These are phyloP conservation scores for Mortierella sp. DNA, from an alignment of 371 early-diverging fungal species.

Conservation along the genomic window DNA sequence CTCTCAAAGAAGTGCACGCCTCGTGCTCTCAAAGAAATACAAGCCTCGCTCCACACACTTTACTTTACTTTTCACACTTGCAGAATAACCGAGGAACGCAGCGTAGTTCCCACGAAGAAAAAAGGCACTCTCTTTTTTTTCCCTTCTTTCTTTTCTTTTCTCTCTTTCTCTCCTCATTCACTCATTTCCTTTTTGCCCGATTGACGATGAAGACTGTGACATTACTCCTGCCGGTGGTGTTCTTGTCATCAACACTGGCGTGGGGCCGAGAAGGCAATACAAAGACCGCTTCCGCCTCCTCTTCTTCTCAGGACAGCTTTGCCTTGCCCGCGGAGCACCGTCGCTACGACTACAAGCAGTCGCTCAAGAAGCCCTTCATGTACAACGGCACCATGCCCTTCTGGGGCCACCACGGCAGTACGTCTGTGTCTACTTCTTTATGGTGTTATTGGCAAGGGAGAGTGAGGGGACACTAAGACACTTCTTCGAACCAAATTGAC, in stretches of 20 bases:
- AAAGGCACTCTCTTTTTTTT: background rate
- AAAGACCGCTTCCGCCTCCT: background rate
- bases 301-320: background rate
- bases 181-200: background rate
- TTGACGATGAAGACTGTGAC: slow-evolving; percentile 25
- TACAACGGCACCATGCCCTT: slow-evolving; percentile 44
- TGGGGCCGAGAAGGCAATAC: slow-evolving; percentile 32
- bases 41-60: too few species aligned
- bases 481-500: background rate
- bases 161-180: background rate
- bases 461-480: background rate
- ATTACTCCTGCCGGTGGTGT: slow-evolving; percentile 20
- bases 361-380: slow-evolving; percentile 52
- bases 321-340: slow-evolving; percentile 23
- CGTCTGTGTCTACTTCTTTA: background rate
- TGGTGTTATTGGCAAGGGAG: background rate
- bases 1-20: too few species aligned
- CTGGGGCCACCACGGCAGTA: slow-evolving; percentile 49
- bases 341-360: slow-evolving; percentile 50
- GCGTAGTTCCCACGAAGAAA: too few species aligned
- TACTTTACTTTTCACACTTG: too few species aligned
- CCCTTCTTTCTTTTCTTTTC: background rate
- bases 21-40: too few species aligned
- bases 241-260: slow-evolving; percentile 33
- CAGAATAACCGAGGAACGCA: too few species aligned